Base-by-base conservation (phyloP, 169 alveolate species). In the Plasmodium ovale region DNA sequence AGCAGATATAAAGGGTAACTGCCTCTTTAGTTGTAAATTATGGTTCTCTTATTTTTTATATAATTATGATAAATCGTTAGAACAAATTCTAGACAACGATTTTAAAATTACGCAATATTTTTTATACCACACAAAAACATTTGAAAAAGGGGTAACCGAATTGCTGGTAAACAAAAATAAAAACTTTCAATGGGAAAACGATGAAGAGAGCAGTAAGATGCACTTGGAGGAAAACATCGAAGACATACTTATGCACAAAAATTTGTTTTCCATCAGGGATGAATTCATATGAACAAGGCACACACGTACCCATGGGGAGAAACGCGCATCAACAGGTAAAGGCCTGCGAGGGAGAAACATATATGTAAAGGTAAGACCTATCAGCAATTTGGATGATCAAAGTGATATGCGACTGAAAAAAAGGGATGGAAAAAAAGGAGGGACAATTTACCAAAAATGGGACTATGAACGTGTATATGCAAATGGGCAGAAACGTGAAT, bases 91-190 rank as follows among this genome's bases (percentile, higher is more conserved):
- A 60, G 74, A 77, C 56, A 77, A 77, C 59, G 88, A 77, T 62
- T 77, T 60, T 33, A 77, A 77, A 62, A 59, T 77, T 39, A 39
- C 88, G 5, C 88, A 77, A 12, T 67, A 77, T 77, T 60, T 77
- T 23, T 33, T 77, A 29, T 77, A 42, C 31, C 77, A 77, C 67
- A 77, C 73, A 1, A 67, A 77, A 16, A 60, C 88, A 14, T 77
- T 77, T 62, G 88, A 77, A 67, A 77, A 44, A 29, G 88, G 88
- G 6, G 88, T 77, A 77, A 77, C 88, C 7, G 88, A 77, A 53
- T 4, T 77, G 25, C 65, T 77, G n/a, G 74, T 60, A 54, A 77
- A 77, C 51, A 77, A 77, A 62, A 77, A 77, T 62, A 77, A 77
- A 77, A 60, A 33, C 12, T 77, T 77, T 53, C 71, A 77, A 42